Percentiles rank a stretch among this genome's conserved stretches.
Evolutionary conservation across 495 filamentous ascomycete species (phyloP).

Genomic region (Neurospora pannonica): DNA sequence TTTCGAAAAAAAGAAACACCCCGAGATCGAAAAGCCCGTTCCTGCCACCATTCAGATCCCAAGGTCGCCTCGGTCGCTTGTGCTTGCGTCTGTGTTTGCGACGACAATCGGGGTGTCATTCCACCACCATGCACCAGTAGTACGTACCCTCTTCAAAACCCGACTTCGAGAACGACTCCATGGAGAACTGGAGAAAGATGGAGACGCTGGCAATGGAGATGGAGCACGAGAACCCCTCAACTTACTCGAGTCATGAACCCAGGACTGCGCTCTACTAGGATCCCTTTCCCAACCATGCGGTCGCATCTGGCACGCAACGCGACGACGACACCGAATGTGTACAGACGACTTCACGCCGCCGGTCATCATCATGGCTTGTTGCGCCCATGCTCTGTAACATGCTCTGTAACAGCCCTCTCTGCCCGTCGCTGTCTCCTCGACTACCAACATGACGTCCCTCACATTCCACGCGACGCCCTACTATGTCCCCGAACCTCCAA

Average conservation of each 20-base stretch:
- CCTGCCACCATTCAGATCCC: neutral
- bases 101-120: neutral
- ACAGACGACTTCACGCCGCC: conserved; percentile 58
- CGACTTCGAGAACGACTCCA: neutral
- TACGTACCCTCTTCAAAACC: neutral
- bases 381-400: conserved; percentile 20
- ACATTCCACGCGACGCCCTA: conserved; percentile 22
- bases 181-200: neutral
- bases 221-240: neutral
- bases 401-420: conserved; percentile 12
- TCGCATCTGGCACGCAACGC: conserved; percentile 62
- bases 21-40: neutral
- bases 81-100: neutral
- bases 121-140: neutral
- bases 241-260: neutral
- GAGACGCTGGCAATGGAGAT: neutral
- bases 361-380: conserved; percentile 36
- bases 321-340: conserved; percentile 36
- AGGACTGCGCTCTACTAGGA: conserved; percentile 14
- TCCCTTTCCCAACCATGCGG: conserved; percentile 50
- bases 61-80: neutral
- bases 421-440: conserved; percentile 8
- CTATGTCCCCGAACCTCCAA: conserved; percentile 23
- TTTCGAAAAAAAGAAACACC: neutral
- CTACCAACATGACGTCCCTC: conserved; percentile 4